phyloP scores from a whole-genome alignment of 371 early-diverging fungal genomes.

The Mucor lusitanicus region DNA sequence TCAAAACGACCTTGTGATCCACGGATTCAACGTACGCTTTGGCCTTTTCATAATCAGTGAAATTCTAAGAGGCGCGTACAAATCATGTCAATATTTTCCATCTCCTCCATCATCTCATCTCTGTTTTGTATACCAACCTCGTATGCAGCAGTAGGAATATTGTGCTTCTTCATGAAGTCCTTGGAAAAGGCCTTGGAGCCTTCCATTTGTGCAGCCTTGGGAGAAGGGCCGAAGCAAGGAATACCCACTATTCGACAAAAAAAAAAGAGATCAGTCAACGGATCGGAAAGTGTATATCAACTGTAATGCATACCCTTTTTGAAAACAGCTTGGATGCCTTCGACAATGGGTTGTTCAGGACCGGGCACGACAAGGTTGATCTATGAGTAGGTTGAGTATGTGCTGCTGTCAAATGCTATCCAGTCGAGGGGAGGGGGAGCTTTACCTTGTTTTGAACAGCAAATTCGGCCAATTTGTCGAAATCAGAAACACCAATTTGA shows the following conservation, averaged over 20 bases:
- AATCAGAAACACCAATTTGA: constrained; percentile 69
- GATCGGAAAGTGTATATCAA: background rate
- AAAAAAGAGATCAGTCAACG: background rate
- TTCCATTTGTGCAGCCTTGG: constrained; percentile 90
- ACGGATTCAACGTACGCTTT: constrained; percentile 66
- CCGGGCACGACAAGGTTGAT: constrained; percentile 88
- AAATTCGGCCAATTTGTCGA: constrained; percentile 77
- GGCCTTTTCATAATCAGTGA: constrained; percentile 85
- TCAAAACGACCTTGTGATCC: constrained; percentile 75
- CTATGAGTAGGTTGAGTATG: constrained; percentile 17
- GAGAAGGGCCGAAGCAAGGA: constrained; percentile 92
- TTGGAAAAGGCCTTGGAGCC: constrained; percentile 98
- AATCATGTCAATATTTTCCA: background rate
- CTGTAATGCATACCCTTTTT: constrained; percentile 64
- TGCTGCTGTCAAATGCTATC: no score
- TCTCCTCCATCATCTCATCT: background rate
- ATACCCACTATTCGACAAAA: constrained; percentile 80
- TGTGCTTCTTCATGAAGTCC: constrained; percentile 95
- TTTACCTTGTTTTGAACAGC: constrained; percentile 77
- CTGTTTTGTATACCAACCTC: constrained; percentile 40
- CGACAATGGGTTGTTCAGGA: constrained; percentile 97
- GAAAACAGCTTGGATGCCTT: constrained; percentile 85
- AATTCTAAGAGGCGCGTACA: constrained; percentile 51
- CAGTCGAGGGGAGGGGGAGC: no score
- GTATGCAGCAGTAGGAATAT: constrained; percentile 95